Evolutionary conservation across 1,284 basidiomycete species (phyloP).

Genomic region (Trichosporon coremiiforme): DNA sequence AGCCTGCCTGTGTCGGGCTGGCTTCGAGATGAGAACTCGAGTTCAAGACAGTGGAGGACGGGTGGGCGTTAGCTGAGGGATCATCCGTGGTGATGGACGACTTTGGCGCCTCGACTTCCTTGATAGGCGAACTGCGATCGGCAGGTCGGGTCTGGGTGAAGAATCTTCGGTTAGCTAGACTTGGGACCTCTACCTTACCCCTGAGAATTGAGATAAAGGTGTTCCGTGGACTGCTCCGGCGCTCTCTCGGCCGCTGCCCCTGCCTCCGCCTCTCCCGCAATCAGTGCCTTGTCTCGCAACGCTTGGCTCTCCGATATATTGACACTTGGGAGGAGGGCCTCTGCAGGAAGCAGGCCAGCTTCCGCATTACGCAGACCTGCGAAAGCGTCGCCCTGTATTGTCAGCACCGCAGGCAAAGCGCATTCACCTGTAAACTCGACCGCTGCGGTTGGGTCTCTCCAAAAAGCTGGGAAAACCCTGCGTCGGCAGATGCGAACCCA

Average conservation of each 20-base stretch:
- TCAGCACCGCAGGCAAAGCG: neutral
- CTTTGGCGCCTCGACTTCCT: neutral
- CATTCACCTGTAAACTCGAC: neutral
- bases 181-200: slow-evolving; percentile 38
- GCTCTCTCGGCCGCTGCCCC: slow-evolving; percentile 25
- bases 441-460: slow-evolving; percentile 40
- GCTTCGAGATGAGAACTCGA: neutral
- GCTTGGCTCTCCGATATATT: slow-evolving; percentile 48
- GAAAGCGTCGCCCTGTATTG: slow-evolving; percentile 37
- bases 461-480: slow-evolving; percentile 52
- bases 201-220: slow-evolving; percentile 47
- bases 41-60: slow-evolving; percentile 11
- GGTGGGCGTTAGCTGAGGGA: neutral
- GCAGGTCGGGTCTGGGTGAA: slow-evolving; percentile 52
- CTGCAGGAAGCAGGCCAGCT: slow-evolving; percentile 34
- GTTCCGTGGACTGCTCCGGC: slow-evolving; percentile 29
- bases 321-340: slow-evolving; percentile 41
- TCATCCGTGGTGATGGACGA: neutral
- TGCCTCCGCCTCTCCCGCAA: slow-evolving; percentile 44
- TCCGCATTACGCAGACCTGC: slow-evolving; percentile 37
- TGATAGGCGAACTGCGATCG: neutral
- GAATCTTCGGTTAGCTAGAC: slow-evolving; percentile 33
- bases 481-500: slow-evolving; percentile 36
- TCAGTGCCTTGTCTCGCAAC: slow-evolving; percentile 47
- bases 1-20: neutral